Base-by-base conservation (phyloP, 345 rosid genomes). In the Aquilaria yunnanensis region DNA sequence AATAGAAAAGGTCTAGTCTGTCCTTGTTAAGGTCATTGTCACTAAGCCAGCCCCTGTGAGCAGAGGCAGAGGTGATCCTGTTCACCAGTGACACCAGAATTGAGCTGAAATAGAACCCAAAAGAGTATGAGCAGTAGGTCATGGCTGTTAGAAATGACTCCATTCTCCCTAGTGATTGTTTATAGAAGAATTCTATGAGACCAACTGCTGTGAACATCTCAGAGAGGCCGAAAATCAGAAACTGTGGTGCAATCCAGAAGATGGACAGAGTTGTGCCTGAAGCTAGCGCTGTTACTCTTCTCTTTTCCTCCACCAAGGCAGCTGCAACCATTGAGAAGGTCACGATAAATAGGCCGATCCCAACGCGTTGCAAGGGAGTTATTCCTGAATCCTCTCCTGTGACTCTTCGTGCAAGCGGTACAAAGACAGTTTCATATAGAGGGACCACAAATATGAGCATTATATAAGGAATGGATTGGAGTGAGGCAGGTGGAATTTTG, bases 161-260 rank as follows among this genome's bases (percentile, higher is more conserved):
- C 93, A 86, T 89, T 51, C 87, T 83, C 47, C 67, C 77, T 0
- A 77, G 70, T 1, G 88, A 78, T 66, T 89, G 90, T 62, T 75
- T 81, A 75, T 89, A 89, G 72, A 89, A 89, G 71, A 89, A 84
- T 68, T 84, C 96, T 5, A 89, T 74, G 9, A 79, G 67, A 14
- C 96, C 93, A 1, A 86, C 85, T 5, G 86, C 83, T 0, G 93
- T 84, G 69, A 89, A 84, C 90, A 84, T 86, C 63, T 86, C 81
- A 6, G 93, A 80, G 1, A 84, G 63, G 4, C 90, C 85, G 10
- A 89, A 89, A 56, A 89, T 79, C 29, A 80, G 56, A 62, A 77
- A 86, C 69, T 84, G 93, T 0, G 85, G 87, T 6, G 88, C 81
- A 47, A 86, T 79, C 90, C 96, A 89, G 57, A 89, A 82, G 58